A percentile compares a stretch with the other conserved stretches of the same genome.
Conservation (phyloP, 768 basidiomycete genomes). For the Heimioporus sp. region DNA sequence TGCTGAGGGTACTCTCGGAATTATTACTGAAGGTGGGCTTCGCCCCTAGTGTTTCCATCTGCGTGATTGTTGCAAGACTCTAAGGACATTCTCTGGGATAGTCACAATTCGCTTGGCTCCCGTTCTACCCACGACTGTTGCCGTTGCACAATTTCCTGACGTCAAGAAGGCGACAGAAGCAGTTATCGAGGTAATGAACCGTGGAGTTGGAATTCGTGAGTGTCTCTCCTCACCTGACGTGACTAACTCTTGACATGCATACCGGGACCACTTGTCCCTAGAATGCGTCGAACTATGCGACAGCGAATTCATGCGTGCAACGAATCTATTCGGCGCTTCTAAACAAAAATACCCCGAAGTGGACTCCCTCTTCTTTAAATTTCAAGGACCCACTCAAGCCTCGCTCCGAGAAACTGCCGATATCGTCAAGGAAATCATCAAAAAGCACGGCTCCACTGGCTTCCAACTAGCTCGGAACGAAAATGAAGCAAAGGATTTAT, state of each 20-base stretch:
- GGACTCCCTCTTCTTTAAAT: slow-evolving; percentile 84
- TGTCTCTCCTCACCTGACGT: slow-evolving; percentile 6
- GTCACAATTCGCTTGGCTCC: slow-evolving; percentile 83
- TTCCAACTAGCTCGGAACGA: slow-evolving; percentile 64
- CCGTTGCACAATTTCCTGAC: slow-evolving; percentile 77
- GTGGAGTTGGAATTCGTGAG: slow-evolving; percentile 76
- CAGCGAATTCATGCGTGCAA: slow-evolving; percentile 61
- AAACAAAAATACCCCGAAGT: slow-evolving; percentile 54
- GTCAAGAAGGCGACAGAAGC: slow-evolving; percentile 74
- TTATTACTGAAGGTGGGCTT: slow-evolving; percentile 74
- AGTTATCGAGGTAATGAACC: slow-evolving; percentile 67
- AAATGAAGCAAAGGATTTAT: slow-evolving; percentile 69
- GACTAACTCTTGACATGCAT: not conserved
- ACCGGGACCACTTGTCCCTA: slow-evolving; percentile 18
- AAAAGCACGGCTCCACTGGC: slow-evolving; percentile 63
- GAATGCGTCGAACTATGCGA: slow-evolving; percentile 89
- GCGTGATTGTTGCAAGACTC: not conserved
- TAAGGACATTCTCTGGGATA: slow-evolving; percentile 21
- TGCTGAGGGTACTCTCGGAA: slow-evolving; percentile 79
- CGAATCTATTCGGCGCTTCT: slow-evolving; percentile 55
- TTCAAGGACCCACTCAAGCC: slow-evolving; percentile 66
- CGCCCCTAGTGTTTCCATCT: not conserved
- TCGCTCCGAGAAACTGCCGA: slow-evolving; percentile 61
- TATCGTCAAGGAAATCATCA: slow-evolving; percentile 55
- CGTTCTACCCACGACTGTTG: slow-evolving; percentile 77